Conservation (phyloP, 352 stramenopile species). For the Pythium angustatum region DNA sequence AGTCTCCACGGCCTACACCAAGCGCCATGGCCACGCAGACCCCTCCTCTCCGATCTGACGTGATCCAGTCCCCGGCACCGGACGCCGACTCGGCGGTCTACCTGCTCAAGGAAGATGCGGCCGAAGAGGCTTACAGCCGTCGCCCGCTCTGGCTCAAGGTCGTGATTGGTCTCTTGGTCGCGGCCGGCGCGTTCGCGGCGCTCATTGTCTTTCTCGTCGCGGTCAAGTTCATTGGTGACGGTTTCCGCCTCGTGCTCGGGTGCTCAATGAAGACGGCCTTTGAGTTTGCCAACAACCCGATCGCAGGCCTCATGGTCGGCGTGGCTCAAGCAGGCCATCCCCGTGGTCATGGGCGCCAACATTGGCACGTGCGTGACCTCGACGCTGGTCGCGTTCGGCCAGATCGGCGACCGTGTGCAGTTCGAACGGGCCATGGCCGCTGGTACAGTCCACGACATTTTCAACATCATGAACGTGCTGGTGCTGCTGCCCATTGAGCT, state of each 20-base stretch:
- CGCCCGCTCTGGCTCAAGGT: too few species aligned
- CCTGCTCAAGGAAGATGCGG: too few species aligned
- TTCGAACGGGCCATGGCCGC: slow-evolving; percentile 37
- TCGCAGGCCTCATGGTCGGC: slow-evolving; percentile 46
- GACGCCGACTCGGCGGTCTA: too few species aligned
- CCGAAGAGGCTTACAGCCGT: too few species aligned
- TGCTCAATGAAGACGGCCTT: slow-evolving; percentile 37
- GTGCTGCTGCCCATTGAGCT: slow-evolving; percentile 50
- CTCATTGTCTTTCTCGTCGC: slow-evolving; percentile 51
- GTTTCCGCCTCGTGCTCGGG: slow-evolving; percentile 42
- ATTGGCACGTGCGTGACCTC: slow-evolving; percentile 74
- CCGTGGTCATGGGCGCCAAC: slow-evolving; percentile 85
- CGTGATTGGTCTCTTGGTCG: too few species aligned
- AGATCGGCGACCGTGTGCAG: slow-evolving; percentile 55
- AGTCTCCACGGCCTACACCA: too few species aligned
- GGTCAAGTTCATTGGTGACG: slow-evolving; percentile 38
- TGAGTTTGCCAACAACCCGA: slow-evolving; percentile 37
- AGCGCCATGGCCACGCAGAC: too few species aligned
- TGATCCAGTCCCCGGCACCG: too few species aligned
- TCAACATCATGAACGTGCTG: slow-evolving; percentile 68
- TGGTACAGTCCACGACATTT: slow-evolving; percentile 36
- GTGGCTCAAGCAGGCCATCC: slow-evolving; percentile 58
- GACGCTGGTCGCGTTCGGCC: slow-evolving; percentile 75
- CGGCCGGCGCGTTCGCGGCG: slow-evolving; percentile 21
- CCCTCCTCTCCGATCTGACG: too few species aligned